Evolutionary conservation across 768 basidiomycete genomes (phyloP), one percentile per base, ranked within the genome.

Genomic region (Auricularia sp.): DNA sequence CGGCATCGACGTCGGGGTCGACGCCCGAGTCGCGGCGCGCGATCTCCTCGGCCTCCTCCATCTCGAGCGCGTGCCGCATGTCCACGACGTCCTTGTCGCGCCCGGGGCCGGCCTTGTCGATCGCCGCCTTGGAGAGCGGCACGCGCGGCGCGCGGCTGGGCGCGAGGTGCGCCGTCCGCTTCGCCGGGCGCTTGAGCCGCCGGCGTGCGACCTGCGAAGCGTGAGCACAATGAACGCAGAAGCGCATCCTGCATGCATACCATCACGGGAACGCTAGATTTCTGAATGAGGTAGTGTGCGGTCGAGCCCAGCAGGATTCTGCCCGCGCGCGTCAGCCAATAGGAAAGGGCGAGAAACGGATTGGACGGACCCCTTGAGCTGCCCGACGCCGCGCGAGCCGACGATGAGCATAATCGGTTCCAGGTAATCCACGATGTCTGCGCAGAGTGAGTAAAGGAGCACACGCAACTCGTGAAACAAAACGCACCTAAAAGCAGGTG

Each of bases 261-360:
- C 94, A 98, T 96, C 63, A 97, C 94, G 0, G 95, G 94, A 0
- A 96, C 94, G 18, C 92, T 92, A 67, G 92, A 95, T 76, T 93
- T 94, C 81, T 93, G 89, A 56, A 92, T 90, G 59, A 94, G 84
- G 73, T 98, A 98, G 74, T 98, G 92, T 1, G 93, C 95, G 1
- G 94, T 98, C 3, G 94, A 96, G 18, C 94, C 95, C 45, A 98
- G 85, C 3, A 98, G 81, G 69, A 96, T 95, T 34, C 39, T 42
- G 29, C 29, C 29, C 29, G 29, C 29, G 29, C 29, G 29, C 29
- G 29, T 29, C 94, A 94, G 70, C 18, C 61, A 14, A 64, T 37
- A 67, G 54, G 33, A 62, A 45, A 33, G 39, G 39, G 39, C 7
- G 39, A 8, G 39, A 24, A 91, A 14, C 39, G 39, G 13, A 8